Evolutionary conservation across 2,329 filamentous ascomycete genomes (phyloP).

Genomic region (Cladosporium phlei): DNA sequence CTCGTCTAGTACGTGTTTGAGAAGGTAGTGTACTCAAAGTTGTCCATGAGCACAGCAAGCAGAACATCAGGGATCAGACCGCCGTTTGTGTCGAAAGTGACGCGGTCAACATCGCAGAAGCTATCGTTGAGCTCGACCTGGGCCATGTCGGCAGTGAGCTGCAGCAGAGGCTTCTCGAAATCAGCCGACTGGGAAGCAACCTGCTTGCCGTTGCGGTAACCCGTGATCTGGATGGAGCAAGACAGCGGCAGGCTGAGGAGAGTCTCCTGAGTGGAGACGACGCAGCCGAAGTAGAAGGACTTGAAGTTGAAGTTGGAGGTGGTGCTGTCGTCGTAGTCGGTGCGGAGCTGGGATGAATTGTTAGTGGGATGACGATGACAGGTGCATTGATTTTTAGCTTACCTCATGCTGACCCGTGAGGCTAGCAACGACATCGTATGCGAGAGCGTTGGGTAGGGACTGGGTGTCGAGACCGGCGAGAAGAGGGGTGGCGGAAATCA

Average conservation of each 20-base stretch:
- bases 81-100: conserved; percentile 4
- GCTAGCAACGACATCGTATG: conserved; percentile 8
- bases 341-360: conserved; percentile 5
- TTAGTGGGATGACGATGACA: background rate
- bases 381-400: background rate
- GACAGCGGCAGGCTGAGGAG: conserved; percentile 1
- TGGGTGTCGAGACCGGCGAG: conserved; percentile 8
- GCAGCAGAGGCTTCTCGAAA: conserved; percentile 3
- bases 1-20: background rate
- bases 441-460: conserved; percentile 10
- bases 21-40: conserved; percentile 9
- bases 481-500: conserved; percentile 8
- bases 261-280: conserved; percentile 10
- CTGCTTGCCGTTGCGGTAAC: conserved; percentile 7
- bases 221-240: conserved; percentile 5
- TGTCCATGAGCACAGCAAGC: conserved; percentile 8
- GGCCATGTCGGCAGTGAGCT: conserved; percentile 2
- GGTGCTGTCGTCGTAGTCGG: conserved; percentile 13
- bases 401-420: conserved; percentile 3
- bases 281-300: conserved; percentile 14
- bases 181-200: conserved; percentile 4
- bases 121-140: conserved; percentile 8
- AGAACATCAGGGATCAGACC: conserved; percentile 2
- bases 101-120: conserved; percentile 10
- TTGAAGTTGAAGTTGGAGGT: conserved; percentile 11